Conservation (phyloP, 495 filamentous ascomycete genomes). For the Xylaria telfairii region DNA sequence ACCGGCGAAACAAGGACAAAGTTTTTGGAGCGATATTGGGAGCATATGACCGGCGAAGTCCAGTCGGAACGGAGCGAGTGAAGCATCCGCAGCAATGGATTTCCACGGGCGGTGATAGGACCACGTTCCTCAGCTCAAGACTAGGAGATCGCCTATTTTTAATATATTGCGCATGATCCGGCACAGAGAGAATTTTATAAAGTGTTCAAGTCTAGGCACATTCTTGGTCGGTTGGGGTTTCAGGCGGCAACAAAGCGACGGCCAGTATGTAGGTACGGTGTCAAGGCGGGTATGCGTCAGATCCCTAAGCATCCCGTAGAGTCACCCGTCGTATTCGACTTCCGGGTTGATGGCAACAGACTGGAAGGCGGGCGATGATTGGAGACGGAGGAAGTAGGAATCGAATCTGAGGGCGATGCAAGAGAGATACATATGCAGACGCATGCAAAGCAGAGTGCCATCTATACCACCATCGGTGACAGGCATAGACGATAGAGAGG, state of each 20-base stretch:
- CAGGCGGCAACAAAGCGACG: conserved; percentile 5
- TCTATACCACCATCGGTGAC: neutral
- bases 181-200: conserved; percentile 7
- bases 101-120: neutral
- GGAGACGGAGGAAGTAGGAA: conserved; percentile 9
- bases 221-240: neutral
- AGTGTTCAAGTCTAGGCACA: neutral
- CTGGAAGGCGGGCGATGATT: neutral
- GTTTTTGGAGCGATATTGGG: neutral
- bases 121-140: conserved; percentile 20
- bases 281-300: conserved; percentile 6
- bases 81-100: neutral
- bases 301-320: neutral
- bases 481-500: neutral
- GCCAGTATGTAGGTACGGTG: conserved; percentile 2
- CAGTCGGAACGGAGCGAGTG: neutral
- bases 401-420: conserved; percentile 4
- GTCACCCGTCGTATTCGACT: neutral
- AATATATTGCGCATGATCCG: conserved; percentile 17
- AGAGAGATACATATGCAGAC: conserved; percentile 20
- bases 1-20: neutral
- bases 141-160: neutral
- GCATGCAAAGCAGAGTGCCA: conserved; percentile 12
- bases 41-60: conserved; percentile 8
- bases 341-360: conserved; percentile 7